Base-by-base conservation (phyloP, 805 yeast genomes). In the Schwanniomyces vanrijiae region DNA sequence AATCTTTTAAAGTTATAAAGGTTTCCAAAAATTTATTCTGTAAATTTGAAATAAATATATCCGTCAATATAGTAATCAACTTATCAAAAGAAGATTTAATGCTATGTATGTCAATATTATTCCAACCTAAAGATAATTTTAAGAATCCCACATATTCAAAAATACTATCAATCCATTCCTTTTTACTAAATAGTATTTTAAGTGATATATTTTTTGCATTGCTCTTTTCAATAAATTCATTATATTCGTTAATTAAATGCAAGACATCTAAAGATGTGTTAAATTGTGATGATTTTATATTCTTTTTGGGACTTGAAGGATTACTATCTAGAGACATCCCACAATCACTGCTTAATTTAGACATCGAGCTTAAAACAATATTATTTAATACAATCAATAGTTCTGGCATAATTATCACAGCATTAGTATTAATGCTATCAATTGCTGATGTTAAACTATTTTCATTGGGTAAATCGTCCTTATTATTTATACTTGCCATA, bases 321-420 rank as follows among this genome's bases (percentile, higher is more conserved):
- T 64, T 59, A 42, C 69, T 65, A 26, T 70, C 58, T 28, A 68
- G 43, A 3, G 69, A 60, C 35, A 54, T 62, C 1, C 75, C 75
- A 13, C 58, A 58, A 34, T 53, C 61, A 37, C 55, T 54, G 41
- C 70, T 61, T 37, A 68, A 53, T 1, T 54, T 52, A 42, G 60
- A 61, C 63, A 51, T 61, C 25, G 61, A 73, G 56, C 57, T 72
- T 53, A 58, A 63, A 40, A 54, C 73, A 59, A 56, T 51, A 49
- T 53, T 68, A 49, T 56, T 73, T 54, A 61, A 50, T 20, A 71
- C 42, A 20, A 55, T 64, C 62, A 80, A 46, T 18, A 82, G 69
- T 5, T 82, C 83, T 0, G 83, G 82, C 53, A 78, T 65, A 0
- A 66, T 45, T 3, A 73, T 47, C 3, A 20, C 16, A 16, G 20